phyloP scores from a whole-genome alignment of 371 early-diverging fungal species.

The Thermomucor indicae-seudaticae region DNA sequence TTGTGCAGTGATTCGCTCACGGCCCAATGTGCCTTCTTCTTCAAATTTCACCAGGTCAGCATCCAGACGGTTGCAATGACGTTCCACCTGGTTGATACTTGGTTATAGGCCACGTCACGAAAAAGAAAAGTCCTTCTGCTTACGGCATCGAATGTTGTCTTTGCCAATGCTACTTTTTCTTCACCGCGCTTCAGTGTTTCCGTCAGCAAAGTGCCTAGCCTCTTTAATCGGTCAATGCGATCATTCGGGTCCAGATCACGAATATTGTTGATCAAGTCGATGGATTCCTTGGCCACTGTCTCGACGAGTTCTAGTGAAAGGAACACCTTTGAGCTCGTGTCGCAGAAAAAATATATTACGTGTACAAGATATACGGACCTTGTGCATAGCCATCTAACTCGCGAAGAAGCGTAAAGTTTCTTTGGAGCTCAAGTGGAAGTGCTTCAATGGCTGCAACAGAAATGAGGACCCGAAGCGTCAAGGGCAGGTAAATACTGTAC shows the following conservation, averaged over 20 bases:
- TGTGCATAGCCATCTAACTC: slow-evolving; percentile 89
- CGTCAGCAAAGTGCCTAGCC: slow-evolving; percentile 53
- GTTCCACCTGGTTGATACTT: slow-evolving; percentile 27
- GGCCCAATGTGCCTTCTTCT: slow-evolving; percentile 31
- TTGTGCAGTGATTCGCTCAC: slow-evolving; percentile 28
- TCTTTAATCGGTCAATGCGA: slow-evolving; percentile 55
- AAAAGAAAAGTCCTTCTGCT: neutral
- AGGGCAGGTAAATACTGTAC: neutral
- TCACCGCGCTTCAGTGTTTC: slow-evolving; percentile 85
- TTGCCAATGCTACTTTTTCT: slow-evolving; percentile 89
- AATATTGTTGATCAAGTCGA: slow-evolving; percentile 52
- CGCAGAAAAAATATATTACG: no score
- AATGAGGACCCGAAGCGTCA: neutral
- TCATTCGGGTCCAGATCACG: slow-evolving; percentile 47
- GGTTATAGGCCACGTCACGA: neutral
- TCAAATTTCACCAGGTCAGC: slow-evolving; percentile 46
- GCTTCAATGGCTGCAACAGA: slow-evolving; percentile 72
- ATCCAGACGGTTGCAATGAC: slow-evolving; percentile 44
- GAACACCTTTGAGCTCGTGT: neutral
- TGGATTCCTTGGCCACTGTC: slow-evolving; percentile 56
- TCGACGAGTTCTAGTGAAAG: slow-evolving; percentile 50
- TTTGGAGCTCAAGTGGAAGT: slow-evolving; percentile 84
- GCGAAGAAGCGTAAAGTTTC: slow-evolving; percentile 86
- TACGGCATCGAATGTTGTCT: slow-evolving; percentile 89
- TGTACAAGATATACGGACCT: slow-evolving; percentile 43